Percentiles rank a stretch among this genome's conserved stretches.
Conservation (phyloP, 2,329 filamentous ascomycete species). For the Helotiales sp. region DNA sequence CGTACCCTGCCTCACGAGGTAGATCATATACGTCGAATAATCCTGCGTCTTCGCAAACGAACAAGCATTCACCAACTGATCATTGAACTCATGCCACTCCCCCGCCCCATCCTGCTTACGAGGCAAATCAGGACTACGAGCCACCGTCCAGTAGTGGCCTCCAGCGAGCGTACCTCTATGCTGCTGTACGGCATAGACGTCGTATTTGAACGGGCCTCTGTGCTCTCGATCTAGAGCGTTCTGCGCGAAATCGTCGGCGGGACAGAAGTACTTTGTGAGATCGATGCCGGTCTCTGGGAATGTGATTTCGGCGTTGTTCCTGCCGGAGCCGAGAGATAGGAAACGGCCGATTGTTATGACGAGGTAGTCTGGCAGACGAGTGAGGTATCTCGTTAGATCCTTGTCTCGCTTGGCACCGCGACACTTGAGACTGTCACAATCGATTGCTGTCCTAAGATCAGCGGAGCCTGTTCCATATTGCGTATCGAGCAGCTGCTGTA, state of each 20-base stretch:
- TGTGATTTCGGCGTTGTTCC: constrained; percentile 3
- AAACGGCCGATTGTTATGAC: constrained; percentile 23
- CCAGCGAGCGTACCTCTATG: constrained; percentile 31
- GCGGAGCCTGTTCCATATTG: not conserved
- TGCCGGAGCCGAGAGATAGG: not conserved
- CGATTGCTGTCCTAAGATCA: not conserved
- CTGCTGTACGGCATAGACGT: constrained; percentile 80
- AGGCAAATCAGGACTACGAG: constrained; percentile 31
- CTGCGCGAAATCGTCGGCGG: constrained; percentile 44
- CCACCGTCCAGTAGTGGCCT: constrained; percentile 37
- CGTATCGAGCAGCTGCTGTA: not conserved
- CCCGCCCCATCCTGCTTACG: constrained; percentile 11
- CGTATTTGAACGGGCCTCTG: constrained; percentile 71
- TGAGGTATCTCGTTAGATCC: constrained; percentile 8
- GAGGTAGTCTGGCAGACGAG: constrained; percentile 22
- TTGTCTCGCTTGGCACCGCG: constrained; percentile 11
- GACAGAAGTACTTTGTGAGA: constrained; percentile 52
- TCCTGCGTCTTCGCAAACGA: not conserved
- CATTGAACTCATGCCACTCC: constrained; percentile 30
- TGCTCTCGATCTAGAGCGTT: constrained; percentile 42
- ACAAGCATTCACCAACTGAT: constrained; percentile 14
- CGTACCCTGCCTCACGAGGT: constrained; percentile 3
- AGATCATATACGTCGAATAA: constrained; percentile 2
- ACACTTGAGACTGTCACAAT: constrained; percentile 11
- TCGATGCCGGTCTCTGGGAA: constrained; percentile 21